Evolutionary conservation across 768 basidiomycete species (phyloP), one percentile per base, ranked within the genome.

Genomic region (Pleurotus tuber-regium): DNA sequence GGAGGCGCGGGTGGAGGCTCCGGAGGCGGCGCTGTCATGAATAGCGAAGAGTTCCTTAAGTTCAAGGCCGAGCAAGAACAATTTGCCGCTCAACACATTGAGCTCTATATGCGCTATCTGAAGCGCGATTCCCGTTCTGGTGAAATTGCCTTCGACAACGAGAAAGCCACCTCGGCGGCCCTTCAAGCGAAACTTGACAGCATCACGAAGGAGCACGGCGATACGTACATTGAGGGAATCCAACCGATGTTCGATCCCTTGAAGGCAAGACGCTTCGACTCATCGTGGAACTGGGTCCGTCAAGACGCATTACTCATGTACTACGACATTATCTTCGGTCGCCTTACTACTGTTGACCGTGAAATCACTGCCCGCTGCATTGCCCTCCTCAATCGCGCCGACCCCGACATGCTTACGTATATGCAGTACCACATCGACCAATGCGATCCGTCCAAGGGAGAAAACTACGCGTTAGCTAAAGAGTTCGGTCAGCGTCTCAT

Each of bases 241-340:
- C 89, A 95, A 63, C 97, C 97, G 8, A 78, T 82, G 52, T 99
- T 99, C 69, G 92, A 96, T 63, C 86, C 91, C 2, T 77, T 98
- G 61, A 98, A 99, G 70, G 97, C 95, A 10, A 90, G 97, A 40
- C 94, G 88, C 65, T 98, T 99, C 76, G 95, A 98, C 66, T 98
- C 96, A 2, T 93, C 89, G 4, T 99, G 96, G 97, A 99, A 99
- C 65, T 99, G 97, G 97, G 96, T 89, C 39, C 87, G 96, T 54
- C 97, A 99, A 72, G 95, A 97, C 55, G 92, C 94, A 12, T 76
- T 98, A 23, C 74, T 92, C 54, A 95, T 99, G 92, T 98, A 86
- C 74, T 98, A 95, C 70, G 96, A 98, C 67, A 97, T 99, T 71
- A 93, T 99, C 60, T 93, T 94, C 59, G 97, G 97, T 42, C 86